Base-by-base conservation (phyloP, 2,329 filamentous ascomycete genomes). In the Plenodomus biglobosus region DNA sequence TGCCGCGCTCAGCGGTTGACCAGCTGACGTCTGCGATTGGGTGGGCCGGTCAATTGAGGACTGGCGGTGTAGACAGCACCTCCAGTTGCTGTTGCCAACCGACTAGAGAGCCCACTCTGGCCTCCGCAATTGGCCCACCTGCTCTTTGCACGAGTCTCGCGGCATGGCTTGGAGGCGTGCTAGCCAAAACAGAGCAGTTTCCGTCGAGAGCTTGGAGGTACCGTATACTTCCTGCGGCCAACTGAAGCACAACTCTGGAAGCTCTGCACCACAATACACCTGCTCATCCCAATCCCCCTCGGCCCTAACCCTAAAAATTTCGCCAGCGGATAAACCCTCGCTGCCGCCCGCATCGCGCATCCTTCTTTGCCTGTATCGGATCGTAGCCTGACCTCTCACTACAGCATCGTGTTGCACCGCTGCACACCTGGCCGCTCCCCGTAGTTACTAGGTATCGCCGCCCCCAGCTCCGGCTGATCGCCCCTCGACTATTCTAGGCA, bases 11-110 rank as follows among this genome's bases (percentile, higher is more conserved):
- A 52, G 55, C 59, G 52, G 59, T 55, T 57, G 52, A 48, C 19
- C 41, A 22, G 34, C 21, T 42, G 16, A 44, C 32, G 46, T 32
- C 36, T 41, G 36, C 36, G 42, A 50, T 55, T 54, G 48, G 52
- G 30, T 19, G 34, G 22, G 36, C 17, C 37, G 45, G 20, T 43
- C 50, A 41, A 45, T 52, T 57, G 51, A 52, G 46, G 58, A 66
- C 61, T 67, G 56, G 65, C 59, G 61, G 62, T 64, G 64, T 60
- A 59, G 57, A 37, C 36, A 22, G 19, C 38, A 19, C 36, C 32
- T 27, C 35, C 44, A 51, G 45, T 40, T 32, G 35, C 24, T 45
- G 45, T 13, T 53, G 50, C 50, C 46, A 53, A 38, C 50, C 46
- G 46, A 40, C 45, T 42, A 19, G 36, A 35, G 50, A 32, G 42